A percentile compares a stretch with the other conserved stretches of the same genome.
These are phyloP conservation scores for Neurospora africana DNA, from an alignment of 495 filamentous ascomycete species.

Conservation along the genomic window DNA sequence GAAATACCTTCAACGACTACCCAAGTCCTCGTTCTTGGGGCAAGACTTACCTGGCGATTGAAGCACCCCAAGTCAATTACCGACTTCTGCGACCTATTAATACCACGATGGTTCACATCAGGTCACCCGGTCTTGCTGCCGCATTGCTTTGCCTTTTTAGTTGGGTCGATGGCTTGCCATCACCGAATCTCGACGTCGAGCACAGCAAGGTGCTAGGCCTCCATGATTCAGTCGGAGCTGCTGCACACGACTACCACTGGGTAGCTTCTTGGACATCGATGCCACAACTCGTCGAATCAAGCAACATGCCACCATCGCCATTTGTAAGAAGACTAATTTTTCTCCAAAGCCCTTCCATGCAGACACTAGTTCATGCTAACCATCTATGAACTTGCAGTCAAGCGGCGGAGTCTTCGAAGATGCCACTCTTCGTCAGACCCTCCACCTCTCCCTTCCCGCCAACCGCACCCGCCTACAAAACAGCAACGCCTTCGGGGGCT, in stretches of 20 bases:
- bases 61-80: not conserved
- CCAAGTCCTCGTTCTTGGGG: not conserved
- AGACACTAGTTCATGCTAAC: not conserved
- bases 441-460: slow-evolving; percentile 47
- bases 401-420: slow-evolving; percentile 31
- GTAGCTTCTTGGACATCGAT: slow-evolving; percentile 56
- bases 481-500: slow-evolving; percentile 57
- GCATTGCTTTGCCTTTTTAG: slow-evolving; percentile 1
- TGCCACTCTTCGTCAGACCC: slow-evolving; percentile 57
- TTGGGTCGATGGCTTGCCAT: not conserved
- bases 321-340: slow-evolving; percentile 36
- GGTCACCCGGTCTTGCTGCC: not conserved
- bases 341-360: not conserved
- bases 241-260: slow-evolving; percentile 38
- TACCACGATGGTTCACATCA: not conserved
- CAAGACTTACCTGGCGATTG: not conserved
- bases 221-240: not conserved
- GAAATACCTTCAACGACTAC: not conserved
- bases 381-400: slow-evolving; percentile 1
- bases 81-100: not conserved
- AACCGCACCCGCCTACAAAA: slow-evolving; percentile 51
- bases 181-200: slow-evolving; percentile 1
- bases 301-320: slow-evolving; percentile 49
- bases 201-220: not conserved
- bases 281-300: slow-evolving; percentile 54